Percentiles rank a stretch among this genome's conserved stretches.
Evolutionary conservation across 1,284 basidiomycete species (phyloP).

Genomic region (Pholiota adiposa): DNA sequence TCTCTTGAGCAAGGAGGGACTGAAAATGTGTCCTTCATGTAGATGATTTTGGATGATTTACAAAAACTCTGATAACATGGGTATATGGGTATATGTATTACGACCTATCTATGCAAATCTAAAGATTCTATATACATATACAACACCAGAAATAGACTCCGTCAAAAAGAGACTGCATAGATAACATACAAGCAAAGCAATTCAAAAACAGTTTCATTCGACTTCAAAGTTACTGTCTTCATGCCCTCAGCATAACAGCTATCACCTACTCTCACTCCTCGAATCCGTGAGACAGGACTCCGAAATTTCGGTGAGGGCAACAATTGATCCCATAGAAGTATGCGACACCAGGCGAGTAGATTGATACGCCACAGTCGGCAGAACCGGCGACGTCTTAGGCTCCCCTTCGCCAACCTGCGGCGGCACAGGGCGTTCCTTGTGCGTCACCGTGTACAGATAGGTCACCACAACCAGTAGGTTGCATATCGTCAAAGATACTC

Average conservation of each 20-base stretch:
- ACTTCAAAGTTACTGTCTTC: too few relatives aligned
- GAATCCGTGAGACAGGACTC: neutral
- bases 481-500: constrained; percentile 7
- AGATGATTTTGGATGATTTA: too few relatives aligned
- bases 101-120: too few relatives aligned
- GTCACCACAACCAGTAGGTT: constrained; percentile 12
- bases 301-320: neutral
- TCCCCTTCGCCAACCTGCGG: neutral
- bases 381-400: neutral
- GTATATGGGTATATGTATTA: too few relatives aligned
- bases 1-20: too few relatives aligned
- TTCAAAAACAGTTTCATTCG: too few relatives aligned
- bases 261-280: neutral
- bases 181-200: too few relatives aligned
- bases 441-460: constrained; percentile 3
- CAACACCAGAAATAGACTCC: neutral
- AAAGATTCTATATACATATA: neutral
- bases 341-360: neutral
- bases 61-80: too few relatives aligned
- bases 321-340: neutral
- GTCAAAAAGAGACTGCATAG: neutral
- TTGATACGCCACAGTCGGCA: neutral
- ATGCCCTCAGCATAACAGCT: too few relatives aligned
- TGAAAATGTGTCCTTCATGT: too few relatives aligned
- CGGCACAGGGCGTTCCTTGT: neutral